Base-by-base conservation (phyloP, 2,329 filamentous ascomycete genomes). In the Tolypocladium cylindrosporum region DNA sequence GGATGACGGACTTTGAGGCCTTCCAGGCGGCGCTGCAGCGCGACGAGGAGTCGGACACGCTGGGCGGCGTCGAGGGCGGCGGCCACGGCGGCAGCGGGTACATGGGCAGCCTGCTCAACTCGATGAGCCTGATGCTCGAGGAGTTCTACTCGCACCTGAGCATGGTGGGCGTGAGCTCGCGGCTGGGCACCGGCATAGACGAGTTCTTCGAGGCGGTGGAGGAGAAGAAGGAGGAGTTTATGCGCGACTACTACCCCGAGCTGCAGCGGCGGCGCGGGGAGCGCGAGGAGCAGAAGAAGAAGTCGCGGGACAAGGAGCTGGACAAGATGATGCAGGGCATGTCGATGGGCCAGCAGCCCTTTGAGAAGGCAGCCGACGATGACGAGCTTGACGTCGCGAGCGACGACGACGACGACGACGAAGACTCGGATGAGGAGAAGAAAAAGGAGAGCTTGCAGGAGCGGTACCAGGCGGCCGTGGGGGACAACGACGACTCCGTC, bases 1-100 rank as follows among this genome's bases (percentile, higher is more conserved):
- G 95, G 94, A 99, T 99, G 94, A 96, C 92, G 7, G 93, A 99
- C 72, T 99, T 97, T 68, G 94, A 99, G 64, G 86, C 89, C 1
- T 99, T 99, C 75, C 94, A 97, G 71, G 84, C 84, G 19, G 93
- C 95, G 1, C 78, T 99, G 52, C 83, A 84, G 54, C 77, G 83
- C 34, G 94, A 97, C 68, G 90, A 97, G 70, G 85, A 88, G 58
- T 79, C 81, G 9, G 91, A 91, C 52, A 85, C 83, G 0, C 89
- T 91, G 67, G 90, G 89, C 14, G 86, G 88, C 16, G 79, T 82
- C 36, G 91, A 91, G 64, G 86, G 84, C 11, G 79, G 81, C 48
- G 82, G 82, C 9, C 82, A 84, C 13, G 84, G 86, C 6, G 91
- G 91, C 13, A 94, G 88, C 64, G 94, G 94, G 16, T 99, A 99